phyloP scores from a whole-genome alignment of 306 rosid species.

The Cicer yamashitae region DNA sequence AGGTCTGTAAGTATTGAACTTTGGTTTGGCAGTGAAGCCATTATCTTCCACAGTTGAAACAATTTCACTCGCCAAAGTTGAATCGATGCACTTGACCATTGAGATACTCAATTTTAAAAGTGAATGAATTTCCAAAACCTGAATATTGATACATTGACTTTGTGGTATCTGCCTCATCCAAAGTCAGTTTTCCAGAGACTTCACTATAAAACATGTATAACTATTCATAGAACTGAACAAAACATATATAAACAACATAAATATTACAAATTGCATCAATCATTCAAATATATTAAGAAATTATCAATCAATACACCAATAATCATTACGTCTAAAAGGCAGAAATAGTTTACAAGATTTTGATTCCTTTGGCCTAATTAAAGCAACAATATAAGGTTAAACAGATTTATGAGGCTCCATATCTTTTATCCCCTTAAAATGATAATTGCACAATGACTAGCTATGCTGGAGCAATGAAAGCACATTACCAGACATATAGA shows the following conservation, averaged over 20 bases:
- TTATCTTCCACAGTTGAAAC: too few species aligned
- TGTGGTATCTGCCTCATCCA: slow-evolving; percentile 69
- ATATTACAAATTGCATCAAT: slow-evolving; percentile 25
- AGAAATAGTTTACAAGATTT: slow-evolving; percentile 16
- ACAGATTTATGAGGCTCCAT: too few species aligned
- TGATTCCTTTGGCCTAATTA: slow-evolving; percentile 33
- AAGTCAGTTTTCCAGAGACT: slow-evolving; percentile 70
- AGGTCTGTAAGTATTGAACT: too few species aligned
- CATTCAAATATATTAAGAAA: slow-evolving; percentile 35
- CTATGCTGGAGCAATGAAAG: too few species aligned
- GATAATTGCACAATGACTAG: too few species aligned
- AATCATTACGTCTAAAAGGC: slow-evolving; percentile 17
- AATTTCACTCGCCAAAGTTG: slow-evolving; percentile 69
- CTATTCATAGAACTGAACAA: slow-evolving; percentile 40
- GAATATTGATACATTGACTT: slow-evolving; percentile 72
- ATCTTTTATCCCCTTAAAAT: too few species aligned
- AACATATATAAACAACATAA: slow-evolving; percentile 28
- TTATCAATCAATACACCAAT: slow-evolving; percentile 7
- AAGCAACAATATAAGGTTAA: neutral
- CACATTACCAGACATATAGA: too few species aligned
- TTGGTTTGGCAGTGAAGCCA: too few species aligned
- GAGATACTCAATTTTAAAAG: slow-evolving; percentile 84
- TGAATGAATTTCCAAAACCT: slow-evolving; percentile 78
- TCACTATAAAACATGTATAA: slow-evolving; percentile 67
- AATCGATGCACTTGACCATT: slow-evolving; percentile 87